phyloP scores from a whole-genome alignment of 2,329 filamentous ascomycete genomes.

The Mycocentrospora acerina region DNA sequence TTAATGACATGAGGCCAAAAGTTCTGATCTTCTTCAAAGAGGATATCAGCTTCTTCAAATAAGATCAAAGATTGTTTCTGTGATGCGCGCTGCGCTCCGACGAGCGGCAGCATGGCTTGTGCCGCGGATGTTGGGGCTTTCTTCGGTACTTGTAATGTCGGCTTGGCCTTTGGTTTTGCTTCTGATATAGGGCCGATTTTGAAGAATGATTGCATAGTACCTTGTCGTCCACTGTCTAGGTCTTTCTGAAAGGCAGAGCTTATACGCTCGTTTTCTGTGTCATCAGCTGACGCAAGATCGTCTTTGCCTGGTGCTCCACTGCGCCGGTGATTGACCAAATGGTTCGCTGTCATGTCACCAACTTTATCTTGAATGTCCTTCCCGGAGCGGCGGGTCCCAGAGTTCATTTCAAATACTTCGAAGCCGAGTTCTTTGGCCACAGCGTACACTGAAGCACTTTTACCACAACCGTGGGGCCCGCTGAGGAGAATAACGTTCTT shows the following conservation, averaged over 20 bases:
- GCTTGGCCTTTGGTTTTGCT: conserved; percentile 22
- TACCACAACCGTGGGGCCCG: conserved; percentile 86
- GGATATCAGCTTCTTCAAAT: conserved; percentile 87
- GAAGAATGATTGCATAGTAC: conserved; percentile 81
- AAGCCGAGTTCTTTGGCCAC: conserved; percentile 89
- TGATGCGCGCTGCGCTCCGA: conserved; percentile 35
- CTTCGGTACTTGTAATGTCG: conserved; percentile 12
- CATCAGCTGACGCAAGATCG: conserved; percentile 10
- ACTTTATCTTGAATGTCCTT: conserved; percentile 90
- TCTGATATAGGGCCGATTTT: conserved; percentile 44
- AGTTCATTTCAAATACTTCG: conserved; percentile 92
- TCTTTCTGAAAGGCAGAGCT: conserved; percentile 57
- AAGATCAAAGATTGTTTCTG: conserved; percentile 96
- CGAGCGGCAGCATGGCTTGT: conserved; percentile 24
- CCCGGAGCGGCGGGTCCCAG: conserved; percentile 78
- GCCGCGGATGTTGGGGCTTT: conserved; percentile 15
- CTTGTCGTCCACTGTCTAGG: conserved; percentile 69
- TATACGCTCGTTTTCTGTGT: conserved; percentile 41
- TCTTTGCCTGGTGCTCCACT: conserved; percentile 28
- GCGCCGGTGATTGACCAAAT: conserved; percentile 68
- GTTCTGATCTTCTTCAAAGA: conserved; percentile 94
- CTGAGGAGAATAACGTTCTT: conserved; percentile 84
- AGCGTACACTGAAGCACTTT: conserved; percentile 89
- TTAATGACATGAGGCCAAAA: conserved; percentile 85
- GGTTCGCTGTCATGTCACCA: conserved; percentile 95